Conservation (phyloP, 257 asterid genomes). For the Fraxinus anomala region DNA sequence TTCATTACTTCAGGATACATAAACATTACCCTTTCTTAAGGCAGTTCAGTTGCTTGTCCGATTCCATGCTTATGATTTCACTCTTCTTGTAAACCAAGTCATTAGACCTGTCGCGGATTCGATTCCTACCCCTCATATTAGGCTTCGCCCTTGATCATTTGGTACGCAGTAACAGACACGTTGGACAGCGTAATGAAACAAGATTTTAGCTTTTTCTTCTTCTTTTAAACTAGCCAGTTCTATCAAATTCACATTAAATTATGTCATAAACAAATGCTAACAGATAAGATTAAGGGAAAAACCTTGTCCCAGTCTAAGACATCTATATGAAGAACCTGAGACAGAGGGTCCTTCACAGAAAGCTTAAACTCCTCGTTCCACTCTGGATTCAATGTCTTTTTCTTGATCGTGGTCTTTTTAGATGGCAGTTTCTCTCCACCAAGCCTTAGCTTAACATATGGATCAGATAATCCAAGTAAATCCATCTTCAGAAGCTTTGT, state of each 20-base stretch:
- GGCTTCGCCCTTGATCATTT: too few relatives aligned
- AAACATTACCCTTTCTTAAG: too few relatives aligned
- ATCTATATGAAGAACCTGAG: conserved; percentile 65
- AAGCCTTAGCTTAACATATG: conserved; percentile 76
- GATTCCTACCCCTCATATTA: too few relatives aligned
- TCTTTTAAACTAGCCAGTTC: not conserved
- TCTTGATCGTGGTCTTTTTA: conserved; percentile 76
- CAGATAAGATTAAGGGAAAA: not conserved
- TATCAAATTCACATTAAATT: not conserved
- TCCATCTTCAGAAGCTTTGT: conserved; percentile 84
- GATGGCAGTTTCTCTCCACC: conserved; percentile 68
- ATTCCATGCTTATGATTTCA: too few relatives aligned
- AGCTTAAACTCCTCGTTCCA: conserved; percentile 94
- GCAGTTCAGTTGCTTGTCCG: too few relatives aligned
- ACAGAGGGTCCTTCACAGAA: conserved; percentile 73
- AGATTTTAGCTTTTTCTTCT: not conserved
- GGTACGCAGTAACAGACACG: too few relatives aligned
- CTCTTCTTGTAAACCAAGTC: too few relatives aligned
- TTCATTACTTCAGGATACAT: too few relatives aligned
- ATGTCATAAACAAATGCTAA: not conserved
- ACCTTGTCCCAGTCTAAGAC: conserved; percentile 95
- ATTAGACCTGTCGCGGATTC: too few relatives aligned
- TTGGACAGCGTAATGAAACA: not conserved
- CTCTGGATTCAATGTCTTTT: conserved; percentile 75
- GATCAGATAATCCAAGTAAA: conserved; percentile 84